Conservation (phyloP, 176 grass and related monocot genomes). For the Guadua angustifolia region DNA sequence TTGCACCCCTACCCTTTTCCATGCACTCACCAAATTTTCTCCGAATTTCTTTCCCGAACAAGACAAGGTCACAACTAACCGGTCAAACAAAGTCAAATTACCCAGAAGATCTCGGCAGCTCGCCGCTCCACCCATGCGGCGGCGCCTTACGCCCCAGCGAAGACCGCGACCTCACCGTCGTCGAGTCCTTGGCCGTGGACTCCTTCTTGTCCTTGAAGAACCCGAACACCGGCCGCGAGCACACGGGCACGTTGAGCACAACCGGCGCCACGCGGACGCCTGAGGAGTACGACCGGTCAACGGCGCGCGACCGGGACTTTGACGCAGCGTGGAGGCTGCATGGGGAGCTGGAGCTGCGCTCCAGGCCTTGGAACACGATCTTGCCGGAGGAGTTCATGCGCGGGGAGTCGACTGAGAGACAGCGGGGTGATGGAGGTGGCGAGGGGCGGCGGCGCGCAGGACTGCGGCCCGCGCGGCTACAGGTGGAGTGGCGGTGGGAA, state of each 20-base stretch:
- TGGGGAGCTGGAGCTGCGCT: slow-evolving; percentile 85
- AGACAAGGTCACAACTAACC: background rate
- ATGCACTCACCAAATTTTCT: background rate
- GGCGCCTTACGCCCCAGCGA: slow-evolving; percentile 45
- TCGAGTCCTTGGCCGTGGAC: slow-evolving; percentile 16
- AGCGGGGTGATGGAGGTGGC: slow-evolving; percentile 22
- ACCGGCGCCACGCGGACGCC: slow-evolving; percentile 74
- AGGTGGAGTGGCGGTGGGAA: slow-evolving; percentile 15
- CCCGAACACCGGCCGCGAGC: slow-evolving; percentile 79
- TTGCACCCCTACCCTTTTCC: slow-evolving; percentile 10
- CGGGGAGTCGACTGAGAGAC: slow-evolving; percentile 62
- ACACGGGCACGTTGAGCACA: slow-evolving; percentile 87
- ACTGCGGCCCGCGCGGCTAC: slow-evolving; percentile 37
- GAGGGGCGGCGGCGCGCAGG: slow-evolving; percentile 34
- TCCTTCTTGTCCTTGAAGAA: slow-evolving; percentile 89
- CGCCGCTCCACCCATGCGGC: slow-evolving; percentile 51
- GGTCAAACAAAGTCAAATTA: slow-evolving; percentile 33
- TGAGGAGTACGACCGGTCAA: slow-evolving; percentile 84
- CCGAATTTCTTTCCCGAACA: background rate
- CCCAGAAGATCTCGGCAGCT: slow-evolving; percentile 42
- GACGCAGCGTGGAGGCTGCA: slow-evolving; percentile 72
- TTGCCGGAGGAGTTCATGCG: slow-evolving; percentile 92
- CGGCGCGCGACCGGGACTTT: slow-evolving; percentile 54
- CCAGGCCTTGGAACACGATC: slow-evolving; percentile 90
- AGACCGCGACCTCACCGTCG: slow-evolving; percentile 28